Evolutionary conservation across 257 asterid genomes (phyloP).

Genomic region (Nemophila menziesii): DNA sequence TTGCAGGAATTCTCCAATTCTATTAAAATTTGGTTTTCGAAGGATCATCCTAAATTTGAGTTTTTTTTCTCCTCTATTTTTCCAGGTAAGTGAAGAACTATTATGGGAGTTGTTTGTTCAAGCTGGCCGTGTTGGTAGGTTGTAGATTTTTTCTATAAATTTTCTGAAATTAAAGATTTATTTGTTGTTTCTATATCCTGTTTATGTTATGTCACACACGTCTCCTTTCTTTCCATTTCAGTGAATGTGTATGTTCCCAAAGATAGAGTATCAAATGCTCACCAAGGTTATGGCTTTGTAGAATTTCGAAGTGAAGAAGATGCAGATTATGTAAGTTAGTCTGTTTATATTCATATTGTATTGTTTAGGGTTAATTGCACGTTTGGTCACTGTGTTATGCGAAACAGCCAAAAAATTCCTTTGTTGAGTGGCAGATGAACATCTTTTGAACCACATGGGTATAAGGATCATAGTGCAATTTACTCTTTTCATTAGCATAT

Average conservation of each 20-base stretch:
- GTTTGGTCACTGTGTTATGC: too few species aligned
- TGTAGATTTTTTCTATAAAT: not conserved
- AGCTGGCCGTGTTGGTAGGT: conserved; percentile 93
- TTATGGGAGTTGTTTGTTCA: conserved; percentile 92
- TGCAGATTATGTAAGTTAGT: conserved; percentile 84
- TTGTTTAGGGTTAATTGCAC: too few species aligned
- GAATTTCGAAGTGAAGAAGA: conserved; percentile 97
- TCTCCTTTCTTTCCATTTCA: conserved; percentile 11
- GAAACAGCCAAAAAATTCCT: too few species aligned
- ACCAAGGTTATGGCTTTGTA: conserved; percentile 94
- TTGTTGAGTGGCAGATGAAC: too few species aligned
- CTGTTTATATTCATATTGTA: conserved; percentile 1
- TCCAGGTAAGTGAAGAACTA: conserved; percentile 75
- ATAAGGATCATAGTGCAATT: too few species aligned
- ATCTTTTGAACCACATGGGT: too few species aligned
- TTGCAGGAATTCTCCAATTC: too few species aligned
- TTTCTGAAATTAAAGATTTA: not conserved
- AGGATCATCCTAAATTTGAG: not conserved
- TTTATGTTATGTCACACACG: conserved; percentile 1
- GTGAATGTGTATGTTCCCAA: conserved; percentile 96
- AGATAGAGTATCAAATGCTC: conserved; percentile 90
- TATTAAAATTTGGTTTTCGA: too few species aligned
- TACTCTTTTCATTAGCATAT: too few species aligned
- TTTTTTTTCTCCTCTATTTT: conserved; percentile 1
- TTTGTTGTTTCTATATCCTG: not conserved